Evolutionary conservation across 164 flowering plant genomes (phyloP), one percentile per base, ranked within the genome.

Genomic region (Chimonanthus praecox): DNA sequence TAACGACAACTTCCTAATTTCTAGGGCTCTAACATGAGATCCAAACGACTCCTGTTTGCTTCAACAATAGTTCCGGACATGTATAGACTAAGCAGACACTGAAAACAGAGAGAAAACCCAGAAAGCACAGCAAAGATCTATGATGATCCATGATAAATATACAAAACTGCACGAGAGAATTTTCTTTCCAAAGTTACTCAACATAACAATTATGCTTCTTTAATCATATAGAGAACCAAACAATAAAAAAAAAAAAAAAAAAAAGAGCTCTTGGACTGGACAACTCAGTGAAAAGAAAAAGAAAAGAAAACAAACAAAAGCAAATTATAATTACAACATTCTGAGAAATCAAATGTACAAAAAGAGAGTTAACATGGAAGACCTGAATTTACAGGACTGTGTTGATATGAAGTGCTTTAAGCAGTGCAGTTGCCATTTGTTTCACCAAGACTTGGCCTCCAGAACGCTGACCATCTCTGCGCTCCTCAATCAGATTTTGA

Each of bases 361-460:
- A 49, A 47, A 50, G 48, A 6, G 54, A 68, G 5, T 58, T 66
- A 45, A 47, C 6, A 49, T 64, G 9, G 15, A 5, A 21, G 18
- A 69, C 68, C 20, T 69, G 77, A 69, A 84, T 81, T 87, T 85
- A 95, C 87, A 95, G 73, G 71, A 95, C 97, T 4, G 99, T 93
- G 79, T 95, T 95, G 75, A 95, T 92, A 73, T 95, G 96, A 50
- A 95, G 94, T 0, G 99, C 99, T 85, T 95, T 95, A 48, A 95
- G 97, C 58, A 95, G 85, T 16, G 98, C 95, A 45, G 98, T 95
- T 8, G 99, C 99, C 99, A 95, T 93, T 80, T 95, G 99, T 74
- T 95, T 95, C 16, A 95, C 99, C 81, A 95, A 76, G 15, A 95
- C 99, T 78, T 95, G 99, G 49, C 98, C 97, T 72, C 99, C 96